Evolutionary conservation across 1,139 yeast genomes (phyloP).

Genomic region (Maudiozyma humilis): DNA sequence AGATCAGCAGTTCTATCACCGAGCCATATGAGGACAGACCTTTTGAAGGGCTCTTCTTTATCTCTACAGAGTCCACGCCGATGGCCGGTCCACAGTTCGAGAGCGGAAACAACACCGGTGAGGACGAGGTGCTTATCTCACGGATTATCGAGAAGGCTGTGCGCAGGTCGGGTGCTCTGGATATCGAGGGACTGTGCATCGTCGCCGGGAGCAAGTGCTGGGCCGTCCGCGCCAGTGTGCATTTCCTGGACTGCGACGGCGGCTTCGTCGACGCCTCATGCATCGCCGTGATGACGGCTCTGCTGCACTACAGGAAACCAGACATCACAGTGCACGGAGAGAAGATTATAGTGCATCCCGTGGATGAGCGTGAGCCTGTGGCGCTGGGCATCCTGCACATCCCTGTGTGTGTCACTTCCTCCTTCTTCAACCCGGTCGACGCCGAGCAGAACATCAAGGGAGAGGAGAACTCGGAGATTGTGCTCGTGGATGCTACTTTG

Average conservation of each 20-base stretch:
- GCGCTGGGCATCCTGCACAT: constrained; percentile 78
- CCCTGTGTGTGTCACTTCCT: constrained; percentile 86
- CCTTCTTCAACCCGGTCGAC: constrained; percentile 64
- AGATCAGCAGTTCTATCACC: constrained; percentile 72
- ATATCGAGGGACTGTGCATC: constrained; percentile 81
- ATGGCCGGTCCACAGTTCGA: constrained; percentile 86
- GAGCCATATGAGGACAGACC: constrained; percentile 88
- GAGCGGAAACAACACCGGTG: constrained; percentile 52
- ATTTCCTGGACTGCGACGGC: constrained; percentile 83
- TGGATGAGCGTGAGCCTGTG: constrained; percentile 78
- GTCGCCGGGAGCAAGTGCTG: constrained; percentile 88
- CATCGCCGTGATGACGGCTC: constrained; percentile 79
- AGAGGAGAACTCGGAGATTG: constrained; percentile 48
- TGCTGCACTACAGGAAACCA: constrained; percentile 75
- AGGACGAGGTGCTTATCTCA: constrained; percentile 71
- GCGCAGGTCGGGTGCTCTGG: constrained; percentile 81
- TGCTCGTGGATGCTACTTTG: constrained; percentile 67
- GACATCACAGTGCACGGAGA: constrained; percentile 72
- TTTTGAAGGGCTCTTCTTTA: constrained; percentile 80
- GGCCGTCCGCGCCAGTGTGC: constrained; percentile 83
- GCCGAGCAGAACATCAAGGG: constrained; percentile 65
- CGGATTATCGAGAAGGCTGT: constrained; percentile 86
- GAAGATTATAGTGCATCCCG: constrained; percentile 57
- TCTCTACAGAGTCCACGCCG: constrained; percentile 78
- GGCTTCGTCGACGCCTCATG: constrained; percentile 86